phyloP scores from a whole-genome alignment of 768 basidiomycete species.

The Suillus lakei region DNA sequence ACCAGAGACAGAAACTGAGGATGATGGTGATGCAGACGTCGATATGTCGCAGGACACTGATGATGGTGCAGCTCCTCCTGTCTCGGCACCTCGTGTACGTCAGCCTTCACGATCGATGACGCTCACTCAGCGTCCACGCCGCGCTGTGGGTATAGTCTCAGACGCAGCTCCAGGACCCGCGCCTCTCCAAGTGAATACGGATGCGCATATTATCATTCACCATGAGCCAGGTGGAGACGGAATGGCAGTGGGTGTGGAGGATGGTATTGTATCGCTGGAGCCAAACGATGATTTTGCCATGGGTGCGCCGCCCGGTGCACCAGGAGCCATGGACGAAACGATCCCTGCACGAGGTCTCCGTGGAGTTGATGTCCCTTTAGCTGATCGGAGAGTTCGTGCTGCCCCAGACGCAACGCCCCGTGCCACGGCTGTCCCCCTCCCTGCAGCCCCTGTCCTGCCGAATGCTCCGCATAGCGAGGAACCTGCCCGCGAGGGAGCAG shows the following conservation, averaged over 20 bases:
- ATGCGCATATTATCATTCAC: slow-evolving; percentile 58
- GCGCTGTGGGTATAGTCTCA: slow-evolving; percentile 54
- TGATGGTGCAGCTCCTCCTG: slow-evolving; percentile 28
- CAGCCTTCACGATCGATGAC: slow-evolving; percentile 36
- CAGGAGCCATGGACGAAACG: slow-evolving; percentile 67
- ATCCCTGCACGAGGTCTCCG: slow-evolving; percentile 29
- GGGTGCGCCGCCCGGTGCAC: slow-evolving; percentile 92
- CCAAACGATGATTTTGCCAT: slow-evolving; percentile 89
- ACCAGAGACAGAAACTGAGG: slow-evolving; percentile 80
- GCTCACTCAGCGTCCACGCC: slow-evolving; percentile 38
- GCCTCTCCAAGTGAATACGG: slow-evolving; percentile 45
- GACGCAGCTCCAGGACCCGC: slow-evolving; percentile 39
- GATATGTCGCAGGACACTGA: slow-evolving; percentile 49
- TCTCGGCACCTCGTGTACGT: slow-evolving; percentile 37
- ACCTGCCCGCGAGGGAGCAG: slow-evolving; percentile 10
- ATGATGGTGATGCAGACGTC: slow-evolving; percentile 63
- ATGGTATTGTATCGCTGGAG: slow-evolving; percentile 76
- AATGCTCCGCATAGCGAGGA: slow-evolving; percentile 1
- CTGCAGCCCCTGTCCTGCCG: slow-evolving; percentile 34
- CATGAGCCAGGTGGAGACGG: slow-evolving; percentile 47
- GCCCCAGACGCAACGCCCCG: slow-evolving; percentile 68
- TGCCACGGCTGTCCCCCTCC: slow-evolving; percentile 62
- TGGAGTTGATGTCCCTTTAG: slow-evolving; percentile 28
- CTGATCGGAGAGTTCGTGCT: slow-evolving; percentile 40
- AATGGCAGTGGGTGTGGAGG: slow-evolving; percentile 62